Evolutionary conservation across 352 stramenopile genomes (phyloP), one percentile per base, ranked within the genome.

Genomic region (Phytopythium sindhum): DNA sequence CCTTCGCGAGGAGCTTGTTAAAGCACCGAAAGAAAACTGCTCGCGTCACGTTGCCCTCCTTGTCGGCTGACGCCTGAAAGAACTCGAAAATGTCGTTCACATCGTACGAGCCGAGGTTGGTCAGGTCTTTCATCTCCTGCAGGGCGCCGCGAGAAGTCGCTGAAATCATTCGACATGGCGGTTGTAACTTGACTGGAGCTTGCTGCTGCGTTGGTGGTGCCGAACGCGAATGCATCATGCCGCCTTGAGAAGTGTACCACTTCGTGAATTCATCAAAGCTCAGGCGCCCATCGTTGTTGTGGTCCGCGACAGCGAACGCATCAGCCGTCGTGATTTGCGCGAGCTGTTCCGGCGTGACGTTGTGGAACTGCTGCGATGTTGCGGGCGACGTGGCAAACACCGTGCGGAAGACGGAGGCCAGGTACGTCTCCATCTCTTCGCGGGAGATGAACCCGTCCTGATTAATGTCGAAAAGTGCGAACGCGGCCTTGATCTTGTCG

Each of bases 1-100:
- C 69, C 65, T 70, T 81, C 23, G 78, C 80, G 42, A 92, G 64
- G 14, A 95, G 60, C 61, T 93, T 95, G 58, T 90, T 90, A 47
- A 96, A 96, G 59, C 86, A 95, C 0, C 80, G 80, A 53, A 93
- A 91, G 62, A 95, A 96, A 45, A 85, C 66, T 14, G 72, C 64
- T 50, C 90, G 84, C 2, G 77, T 79, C 7, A 96, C 50, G 47
- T 78, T 86, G n/a, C 84, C 84, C 14, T 84, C 57, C 8, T 62
- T 48, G 51, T 93, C 82, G 1, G 88, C 80, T 0, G 80, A 90
- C 19, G 84, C 73, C 69, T 84, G 71, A 60, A 96, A 96, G 58
- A 93, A 93, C 65, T 93, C 81, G 53, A 95, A 90, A 62, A 96
- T 90, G 60, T 96, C 88, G 63, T 91, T 90, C 24, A 94, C 81